phyloP scores from a whole-genome alignment of 2,329 filamentous ascomycete species.

The Penicillium sp. region DNA sequence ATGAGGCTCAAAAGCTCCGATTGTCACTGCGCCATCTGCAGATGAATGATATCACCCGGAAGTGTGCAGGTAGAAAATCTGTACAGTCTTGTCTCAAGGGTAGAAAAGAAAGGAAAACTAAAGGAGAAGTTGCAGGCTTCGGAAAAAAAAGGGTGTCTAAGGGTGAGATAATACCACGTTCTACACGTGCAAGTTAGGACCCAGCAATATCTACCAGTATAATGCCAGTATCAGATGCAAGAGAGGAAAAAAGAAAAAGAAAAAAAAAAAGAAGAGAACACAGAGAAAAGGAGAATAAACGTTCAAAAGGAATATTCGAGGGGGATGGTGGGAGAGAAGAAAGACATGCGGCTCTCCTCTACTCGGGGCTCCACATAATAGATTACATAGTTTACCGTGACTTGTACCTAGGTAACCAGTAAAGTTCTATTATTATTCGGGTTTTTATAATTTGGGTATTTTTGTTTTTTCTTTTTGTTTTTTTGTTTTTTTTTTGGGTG shows the following conservation, averaged over 20 bases:
- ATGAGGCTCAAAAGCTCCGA: slow-evolving; percentile 26
- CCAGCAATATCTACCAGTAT: slow-evolving; percentile 3
- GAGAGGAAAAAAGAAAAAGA: not conserved
- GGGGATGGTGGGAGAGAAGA: not conserved
- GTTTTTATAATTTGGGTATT: not conserved
- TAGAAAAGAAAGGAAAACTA: slow-evolving; percentile 1
- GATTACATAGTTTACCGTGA: slow-evolving; percentile 2
- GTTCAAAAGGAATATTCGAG: slow-evolving; percentile 4
- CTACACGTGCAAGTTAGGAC: slow-evolving; percentile 1
- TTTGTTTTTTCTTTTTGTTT: not conserved
- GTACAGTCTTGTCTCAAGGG: slow-evolving; percentile 1
- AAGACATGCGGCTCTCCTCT: slow-evolving; percentile 4
- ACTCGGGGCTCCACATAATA: slow-evolving; percentile 2
- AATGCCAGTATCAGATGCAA: not conserved
- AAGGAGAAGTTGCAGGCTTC: not conserved
- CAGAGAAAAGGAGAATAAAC: slow-evolving; percentile 4
- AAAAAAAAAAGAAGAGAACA: not conserved
- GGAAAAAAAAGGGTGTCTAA: not conserved
- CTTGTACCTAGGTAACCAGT: not conserved
- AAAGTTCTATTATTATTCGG: not conserved
- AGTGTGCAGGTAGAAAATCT: not conserved
- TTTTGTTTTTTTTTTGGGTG: not conserved
- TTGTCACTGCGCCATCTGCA: slow-evolving; percentile 14
- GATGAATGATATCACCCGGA: slow-evolving; percentile 17
- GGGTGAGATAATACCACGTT: not conserved